phyloP scores from a whole-genome alignment of 345 rosid genomes.

The Salix suchowensis region DNA sequence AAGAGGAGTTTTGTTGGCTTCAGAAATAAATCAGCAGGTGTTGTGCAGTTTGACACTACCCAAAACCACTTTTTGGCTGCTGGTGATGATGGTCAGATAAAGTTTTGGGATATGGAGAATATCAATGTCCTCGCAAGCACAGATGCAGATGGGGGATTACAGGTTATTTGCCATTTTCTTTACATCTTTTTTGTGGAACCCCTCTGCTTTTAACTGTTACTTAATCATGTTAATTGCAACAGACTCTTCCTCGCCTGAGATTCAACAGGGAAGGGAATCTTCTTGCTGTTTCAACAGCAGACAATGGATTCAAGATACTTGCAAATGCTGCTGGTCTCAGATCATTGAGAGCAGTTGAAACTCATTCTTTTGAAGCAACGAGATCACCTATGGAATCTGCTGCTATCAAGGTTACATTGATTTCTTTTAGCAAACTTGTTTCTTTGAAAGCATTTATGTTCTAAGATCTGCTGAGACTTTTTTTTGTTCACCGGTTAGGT shows the following conservation, averaged over 20 bases:
- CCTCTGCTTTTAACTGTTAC: background rate
- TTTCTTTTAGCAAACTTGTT: slow-evolving; percentile 7
- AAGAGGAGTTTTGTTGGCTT: slow-evolving; percentile 69
- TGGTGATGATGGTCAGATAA: slow-evolving; percentile 81
- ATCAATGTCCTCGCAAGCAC: slow-evolving; percentile 46
- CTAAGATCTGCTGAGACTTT: slow-evolving; percentile 2
- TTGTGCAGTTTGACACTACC: slow-evolving; percentile 77
- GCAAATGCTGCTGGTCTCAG: slow-evolving; percentile 65
- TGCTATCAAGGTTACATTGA: slow-evolving; percentile 40
- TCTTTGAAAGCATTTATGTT: slow-evolving; percentile 7
- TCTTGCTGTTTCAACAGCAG: slow-evolving; percentile 81
- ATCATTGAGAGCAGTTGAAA: slow-evolving; percentile 55
- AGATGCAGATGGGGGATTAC: slow-evolving; percentile 85
- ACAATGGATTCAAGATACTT: slow-evolving; percentile 88
- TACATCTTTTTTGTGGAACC: background rate
- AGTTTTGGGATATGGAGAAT: slow-evolving; percentile 93
- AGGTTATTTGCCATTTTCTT: slow-evolving; percentile 40
- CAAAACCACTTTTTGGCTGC: slow-evolving; percentile 86
- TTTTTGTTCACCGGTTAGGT: slow-evolving; percentile 39
- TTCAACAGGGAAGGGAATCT: slow-evolving; percentile 88
- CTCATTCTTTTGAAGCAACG: slow-evolving; percentile 56
- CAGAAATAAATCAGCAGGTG: slow-evolving; percentile 58
- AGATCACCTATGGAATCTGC: slow-evolving; percentile 63
- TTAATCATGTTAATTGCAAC: slow-evolving; percentile 20
- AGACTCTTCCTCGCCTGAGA: slow-evolving; percentile 72